Percentiles rank a stretch among this genome's conserved stretches.
Conservation (phyloP, 129 eudicot species). For the Ambrosia trifida region DNA sequence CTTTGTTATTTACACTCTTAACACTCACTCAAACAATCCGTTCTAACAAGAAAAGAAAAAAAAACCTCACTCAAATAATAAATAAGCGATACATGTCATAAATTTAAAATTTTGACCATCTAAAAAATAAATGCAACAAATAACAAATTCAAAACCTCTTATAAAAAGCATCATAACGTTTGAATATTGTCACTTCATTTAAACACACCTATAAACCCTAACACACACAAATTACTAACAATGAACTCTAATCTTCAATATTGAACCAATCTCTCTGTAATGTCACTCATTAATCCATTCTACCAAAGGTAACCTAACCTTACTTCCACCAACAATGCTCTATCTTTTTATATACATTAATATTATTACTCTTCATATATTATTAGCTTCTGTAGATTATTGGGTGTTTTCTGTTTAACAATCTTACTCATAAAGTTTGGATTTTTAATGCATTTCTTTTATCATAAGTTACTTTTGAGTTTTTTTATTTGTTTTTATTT, state of each 20-base stretch:
- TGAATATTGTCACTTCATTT: neutral
- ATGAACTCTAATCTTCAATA: constrained; percentile 13
- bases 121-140: no score
- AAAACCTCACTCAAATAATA: no score
- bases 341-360: neutral
- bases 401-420: neutral
- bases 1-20: no score
- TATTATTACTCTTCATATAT: neutral
- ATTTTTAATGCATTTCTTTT: neutral
- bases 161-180: no score
- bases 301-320: constrained; percentile 21
- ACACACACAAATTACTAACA: constrained; percentile 10
- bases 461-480: no score
- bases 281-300: constrained; percentile 4
- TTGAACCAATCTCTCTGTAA: neutral
- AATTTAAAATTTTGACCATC: no score
- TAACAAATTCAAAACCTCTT: no score
- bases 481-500: neutral
- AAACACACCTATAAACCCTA: constrained; percentile 19
- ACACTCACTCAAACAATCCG: no score
- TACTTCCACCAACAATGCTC: constrained; percentile 1
- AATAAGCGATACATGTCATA: no score
- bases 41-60: no score
- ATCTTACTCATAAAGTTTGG: neutral
- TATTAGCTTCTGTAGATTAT: neutral